These are phyloP conservation scores for Psilocybe tampanensis DNA, from an alignment of 768 basidiomycete species.

Conservation along the genomic window DNA sequence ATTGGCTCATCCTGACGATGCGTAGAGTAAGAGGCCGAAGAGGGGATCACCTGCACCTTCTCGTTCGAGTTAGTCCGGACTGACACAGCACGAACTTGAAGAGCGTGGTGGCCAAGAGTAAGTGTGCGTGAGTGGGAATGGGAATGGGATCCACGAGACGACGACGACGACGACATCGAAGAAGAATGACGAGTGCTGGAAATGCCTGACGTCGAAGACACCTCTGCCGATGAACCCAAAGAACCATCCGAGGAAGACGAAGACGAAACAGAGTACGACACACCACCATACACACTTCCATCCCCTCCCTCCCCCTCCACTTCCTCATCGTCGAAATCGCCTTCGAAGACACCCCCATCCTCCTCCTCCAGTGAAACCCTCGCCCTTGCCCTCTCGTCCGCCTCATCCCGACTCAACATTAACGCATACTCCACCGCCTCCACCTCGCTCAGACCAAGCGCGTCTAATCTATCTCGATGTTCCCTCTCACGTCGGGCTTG, in stretches of 20 bases:
- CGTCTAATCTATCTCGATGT: constrained; percentile 56
- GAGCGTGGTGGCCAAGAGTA: too few species aligned
- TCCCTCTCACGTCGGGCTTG: constrained; percentile 53
- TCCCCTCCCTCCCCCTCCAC: constrained; percentile 5
- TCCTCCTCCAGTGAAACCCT: constrained; percentile 12
- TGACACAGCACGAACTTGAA: too few species aligned
- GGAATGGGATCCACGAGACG: constrained; percentile 4
- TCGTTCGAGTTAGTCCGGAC: constrained; percentile 48
- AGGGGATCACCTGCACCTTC: constrained; percentile 62
- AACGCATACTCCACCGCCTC: constrained; percentile 81
- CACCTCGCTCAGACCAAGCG: constrained; percentile 71
- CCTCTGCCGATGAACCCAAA: constrained; percentile 10
- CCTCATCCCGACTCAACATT: constrained; percentile 86
- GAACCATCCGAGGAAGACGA: constrained; percentile 26
- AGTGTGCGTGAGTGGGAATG: too few species aligned
- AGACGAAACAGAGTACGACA: constrained; percentile 11
- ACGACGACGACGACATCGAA: constrained; percentile 10
- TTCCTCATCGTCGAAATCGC: constrained; percentile 48
- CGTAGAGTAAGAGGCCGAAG: too few species aligned
- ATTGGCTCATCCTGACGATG: constrained; percentile 46
- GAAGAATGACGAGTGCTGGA: neutral
- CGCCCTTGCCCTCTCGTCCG: constrained; percentile 24
- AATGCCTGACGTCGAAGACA: neutral
- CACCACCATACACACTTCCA: constrained; percentile 7
- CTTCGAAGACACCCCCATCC: constrained; percentile 63